Evolutionary conservation across 2,329 filamentous ascomycete species (phyloP).

Genomic region (Colletotrichum orbiculare): DNA sequence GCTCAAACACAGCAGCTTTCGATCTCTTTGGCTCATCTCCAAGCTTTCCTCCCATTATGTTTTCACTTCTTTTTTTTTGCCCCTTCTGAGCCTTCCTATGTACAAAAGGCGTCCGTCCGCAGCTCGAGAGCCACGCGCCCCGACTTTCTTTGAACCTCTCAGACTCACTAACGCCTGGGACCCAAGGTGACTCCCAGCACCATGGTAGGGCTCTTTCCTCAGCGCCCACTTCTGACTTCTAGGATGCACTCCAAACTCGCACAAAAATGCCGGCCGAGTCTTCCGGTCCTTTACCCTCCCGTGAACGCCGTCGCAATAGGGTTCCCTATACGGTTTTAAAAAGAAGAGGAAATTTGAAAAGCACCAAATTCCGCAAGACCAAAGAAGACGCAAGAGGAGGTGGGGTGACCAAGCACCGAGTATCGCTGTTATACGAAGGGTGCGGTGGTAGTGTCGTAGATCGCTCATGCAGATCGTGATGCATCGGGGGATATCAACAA

Average conservation of each 20-base stretch:
- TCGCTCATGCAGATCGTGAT: conserved; percentile 63
- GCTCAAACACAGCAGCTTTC: conserved; percentile 23
- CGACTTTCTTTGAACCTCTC: conserved; percentile 23
- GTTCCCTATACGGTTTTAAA: conserved; percentile 29
- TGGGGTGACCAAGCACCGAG: conserved; percentile 34
- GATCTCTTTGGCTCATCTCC: conserved; percentile 26
- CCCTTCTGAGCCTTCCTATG: conserved; percentile 20
- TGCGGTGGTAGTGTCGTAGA: conserved; percentile 49
- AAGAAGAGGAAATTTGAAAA: conserved; percentile 34
- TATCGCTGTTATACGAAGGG: conserved; percentile 34
- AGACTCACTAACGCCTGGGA: conserved; percentile 23
- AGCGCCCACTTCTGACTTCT: conserved; percentile 44
- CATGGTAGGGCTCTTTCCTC: conserved; percentile 40
- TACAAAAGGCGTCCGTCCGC: conserved; percentile 27
- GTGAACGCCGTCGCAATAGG: conserved; percentile 36
- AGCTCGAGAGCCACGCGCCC: conserved; percentile 14
- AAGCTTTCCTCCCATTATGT: conserved; percentile 30
- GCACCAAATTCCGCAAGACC: conserved; percentile 40
- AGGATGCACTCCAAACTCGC: conserved; percentile 41
- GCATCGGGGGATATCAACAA: conserved; percentile 50
- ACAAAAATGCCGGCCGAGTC: conserved; percentile 38
- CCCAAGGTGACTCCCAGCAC: conserved; percentile 25
- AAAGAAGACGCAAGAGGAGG: conserved; percentile 37
- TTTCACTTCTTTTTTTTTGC: conserved; percentile 23
- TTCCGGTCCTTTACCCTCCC: conserved; percentile 24